Evolutionary conservation across 768 basidiomycete genomes (phyloP), one percentile per base, ranked within the genome.

Genomic region (Gloeopeniophorella convolvens): DNA sequence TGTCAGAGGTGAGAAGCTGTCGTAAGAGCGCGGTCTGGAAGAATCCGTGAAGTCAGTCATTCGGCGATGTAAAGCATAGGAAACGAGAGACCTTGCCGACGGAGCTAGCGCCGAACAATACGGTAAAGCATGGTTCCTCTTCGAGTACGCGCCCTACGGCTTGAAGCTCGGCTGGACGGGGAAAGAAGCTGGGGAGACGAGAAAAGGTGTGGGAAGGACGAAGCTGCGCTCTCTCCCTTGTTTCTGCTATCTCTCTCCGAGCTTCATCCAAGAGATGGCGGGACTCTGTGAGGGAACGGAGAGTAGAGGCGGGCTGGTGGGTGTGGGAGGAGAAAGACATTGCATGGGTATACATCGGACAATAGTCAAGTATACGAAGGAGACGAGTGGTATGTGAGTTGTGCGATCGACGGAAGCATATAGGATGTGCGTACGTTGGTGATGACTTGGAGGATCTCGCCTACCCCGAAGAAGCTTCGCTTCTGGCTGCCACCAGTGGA

Each of bases 251-350:
- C 62, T 91, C 89, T 24, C 77, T 74, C 16, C 83, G 77, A 34
- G 87, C 83, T 59, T 92, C 88, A 15, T 89, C 87, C 1, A 91
- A 70, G 44, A 87, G 72, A 43, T 75, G 77, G 54, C 74, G 82
- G 3, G 87, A 86, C 62, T 92, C 89, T 1, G 84, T 82, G 32
- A 92, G 74, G 7, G 83, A 87, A 23, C 86, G 80, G 2, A 89
- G 76, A 2, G 87, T 86, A 56, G 87, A 81, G 52, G 80, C 80
- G 2, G 89, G 89, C 87, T 90, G 62, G 20, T 42, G 54, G 26
- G 44, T 37, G 45, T 49, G 37, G 39, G 52, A 53, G 26, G 48
- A 50, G 42, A 54, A 51, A 40, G 59, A 56, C 48, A 58, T 49
- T 26, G 48, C 16, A 41, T 47, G 34, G 24, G 34, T 13, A 27